Evolutionary conservation across 108 stramenopile species (phyloP), one percentile per base, ranked within the genome.

Genomic region (Epithemia pelagica): DNA sequence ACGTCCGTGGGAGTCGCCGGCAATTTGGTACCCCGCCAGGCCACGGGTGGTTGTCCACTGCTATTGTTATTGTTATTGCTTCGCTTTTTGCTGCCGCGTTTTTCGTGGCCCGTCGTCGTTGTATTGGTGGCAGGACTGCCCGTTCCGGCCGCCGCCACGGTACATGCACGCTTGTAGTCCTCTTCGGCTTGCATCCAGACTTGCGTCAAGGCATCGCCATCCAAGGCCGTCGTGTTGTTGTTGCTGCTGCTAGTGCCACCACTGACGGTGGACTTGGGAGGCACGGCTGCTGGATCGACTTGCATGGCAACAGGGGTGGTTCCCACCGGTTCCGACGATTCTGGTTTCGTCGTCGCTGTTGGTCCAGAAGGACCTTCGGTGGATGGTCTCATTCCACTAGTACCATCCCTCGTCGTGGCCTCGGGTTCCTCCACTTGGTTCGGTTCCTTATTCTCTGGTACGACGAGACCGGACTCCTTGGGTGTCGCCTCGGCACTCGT

Each of bases 1-100:
- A 92, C 74, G 21, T 84, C 91, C 32, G 78, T 77, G 0, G 94
- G 94, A 15, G 90, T 87, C 62, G 71, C 64, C 23, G 94, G 89
- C 60, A 21, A 88, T 56, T 53, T 87, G 75, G 58, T 67, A 22
- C 66, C 28, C 3, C 7, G 32, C 64, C 66, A 53, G 30, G 21
- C 27, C 25, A 66, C 37, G 10, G 15, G 37, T 5, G 30, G 15
- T 58, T 22, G 58, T 56, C 65, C 52, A 62, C 15, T 56, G 19
- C 56, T 26, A 27, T 57, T 46, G 37, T 15, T 46, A 1, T 21
- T 26, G n/a, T 57, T 46, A 15, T 15, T 46, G 28, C 10, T 28
- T 61, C 27, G 61, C 21, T 61, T 61, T 29, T 61, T 28, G 61
- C 30, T 30, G 15, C 22, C 21, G 3, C 61, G 37, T 46, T 46